Evolutionary conservation across 139 green algal species (phyloP).

Genomic region (Chlorella sp.): DNA sequence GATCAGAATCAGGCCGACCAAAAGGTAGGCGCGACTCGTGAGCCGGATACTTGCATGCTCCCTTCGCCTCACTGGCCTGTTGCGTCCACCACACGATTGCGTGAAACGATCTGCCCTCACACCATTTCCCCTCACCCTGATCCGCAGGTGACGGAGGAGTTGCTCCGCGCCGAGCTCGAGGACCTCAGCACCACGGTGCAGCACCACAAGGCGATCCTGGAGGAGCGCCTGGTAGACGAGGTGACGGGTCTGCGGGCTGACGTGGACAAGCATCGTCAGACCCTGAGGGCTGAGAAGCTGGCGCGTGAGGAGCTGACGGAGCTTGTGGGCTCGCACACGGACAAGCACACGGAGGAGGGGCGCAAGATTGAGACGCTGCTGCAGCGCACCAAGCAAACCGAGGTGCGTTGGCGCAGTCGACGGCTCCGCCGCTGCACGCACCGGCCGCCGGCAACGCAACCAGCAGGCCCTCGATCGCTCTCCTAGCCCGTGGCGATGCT

Average conservation of each 20-base stretch:
- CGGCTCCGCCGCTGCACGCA: too few species aligned
- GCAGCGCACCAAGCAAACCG: constrained; percentile 7
- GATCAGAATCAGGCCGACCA: constrained; percentile 21
- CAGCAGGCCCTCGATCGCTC: too few species aligned
- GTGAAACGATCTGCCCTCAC: too few species aligned
- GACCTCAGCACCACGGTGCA: not conserved
- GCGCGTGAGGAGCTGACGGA: not conserved
- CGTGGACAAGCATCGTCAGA: not conserved
- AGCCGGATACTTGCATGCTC: too few species aligned
- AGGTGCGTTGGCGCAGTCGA: too few species aligned
- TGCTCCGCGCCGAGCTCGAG: constrained; percentile 12
- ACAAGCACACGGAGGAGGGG: not conserved
- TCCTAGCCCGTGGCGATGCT: too few species aligned
- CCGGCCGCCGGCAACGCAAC: too few species aligned
- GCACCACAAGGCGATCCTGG: not conserved
- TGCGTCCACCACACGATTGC: too few species aligned
- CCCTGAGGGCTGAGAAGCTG: not conserved
- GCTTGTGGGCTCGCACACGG: not conserved
- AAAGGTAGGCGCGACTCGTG: too few species aligned
- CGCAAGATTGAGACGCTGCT: constrained; percentile 3
- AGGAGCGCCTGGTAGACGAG: constrained; percentile 9
- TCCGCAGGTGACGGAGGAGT: constrained; percentile 24
- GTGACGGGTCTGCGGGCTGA: not conserved
- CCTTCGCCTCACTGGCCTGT: too few species aligned
- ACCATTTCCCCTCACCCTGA: too few species aligned